Base-by-base conservation (phyloP, 768 basidiomycete genomes). In the Bullera alba region DNA sequence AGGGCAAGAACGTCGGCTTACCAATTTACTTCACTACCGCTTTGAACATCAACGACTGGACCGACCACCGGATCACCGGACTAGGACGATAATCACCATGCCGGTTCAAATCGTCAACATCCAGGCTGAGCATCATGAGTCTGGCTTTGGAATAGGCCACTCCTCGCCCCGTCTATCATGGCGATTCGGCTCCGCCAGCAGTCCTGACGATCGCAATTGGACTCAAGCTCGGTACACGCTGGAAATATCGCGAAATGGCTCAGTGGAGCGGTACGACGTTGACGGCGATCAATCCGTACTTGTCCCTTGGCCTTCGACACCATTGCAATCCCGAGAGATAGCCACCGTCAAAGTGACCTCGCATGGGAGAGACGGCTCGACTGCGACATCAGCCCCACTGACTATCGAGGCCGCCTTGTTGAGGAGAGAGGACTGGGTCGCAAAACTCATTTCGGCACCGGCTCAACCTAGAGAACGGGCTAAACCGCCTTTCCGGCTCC, bases 401-500 rank as follows among this genome's bases (percentile, higher is more conserved):
- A 39, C 14, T 17, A 21, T 61, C 41, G 61, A 68, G 39, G 61
- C 47, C 17, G 58, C 51, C 10, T 49, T 68, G 4, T 50, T 63
- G 17, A 43, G 48, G 3, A 27, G 19, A 1, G 25, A 25, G 15
- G 64, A 61, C 21, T 68, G 66, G 66, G 30, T 3, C 10, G 56
- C 59, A 1, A 19, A 39, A 8, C 14, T 63, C 2, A 51, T 56
- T 41, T 12, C 36, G 15, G 17, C 42, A 17, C 12, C n/a, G 8
- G 15, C 22, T n/a, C 52, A 51, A 21, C 27, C 43, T 7, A 25
- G 28, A 1, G 34, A 36, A 2, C 16, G 26, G 5, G 19, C 56
- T 10, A 61, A 66, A 30, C 44, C 56, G 2, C 66, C 66, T n/a
- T 56, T 63, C 50, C 25, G 35, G n/a, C 15, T 63, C 0, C 47